Evolutionary conservation across 768 basidiomycete genomes (phyloP).

Genomic region (Leccinum uliginosum): DNA sequence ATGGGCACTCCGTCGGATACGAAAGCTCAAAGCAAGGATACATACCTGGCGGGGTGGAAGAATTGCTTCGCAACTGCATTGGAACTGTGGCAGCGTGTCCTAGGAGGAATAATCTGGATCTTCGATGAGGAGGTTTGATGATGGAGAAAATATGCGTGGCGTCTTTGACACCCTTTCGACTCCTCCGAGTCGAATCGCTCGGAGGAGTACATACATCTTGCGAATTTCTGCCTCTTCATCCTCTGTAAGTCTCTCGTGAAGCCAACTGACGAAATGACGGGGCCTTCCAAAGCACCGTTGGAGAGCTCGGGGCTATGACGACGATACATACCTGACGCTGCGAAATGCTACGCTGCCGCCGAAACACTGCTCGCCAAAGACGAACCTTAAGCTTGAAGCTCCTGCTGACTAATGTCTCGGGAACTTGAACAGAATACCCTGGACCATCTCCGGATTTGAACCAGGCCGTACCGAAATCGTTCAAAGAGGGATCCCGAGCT

Average conservation of each 20-base stretch:
- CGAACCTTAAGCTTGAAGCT: too few species aligned
- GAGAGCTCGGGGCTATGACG: too few species aligned
- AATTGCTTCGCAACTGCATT: constrained; percentile 20
- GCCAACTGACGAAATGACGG: constrained; percentile 57
- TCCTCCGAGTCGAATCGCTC: constrained; percentile 5
- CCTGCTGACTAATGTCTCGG: too few species aligned
- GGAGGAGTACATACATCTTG: constrained; percentile 29
- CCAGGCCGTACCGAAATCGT: constrained; percentile 56
- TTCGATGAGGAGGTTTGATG: constrained; percentile 46
- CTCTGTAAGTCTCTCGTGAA: constrained; percentile 39
- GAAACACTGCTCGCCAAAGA: too few species aligned
- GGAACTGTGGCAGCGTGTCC: constrained; percentile 27
- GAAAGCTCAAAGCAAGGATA: constrained; percentile 45
- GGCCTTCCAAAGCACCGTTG: constrained; percentile 40
- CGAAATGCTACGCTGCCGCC: too few species aligned
- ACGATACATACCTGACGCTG: too few species aligned
- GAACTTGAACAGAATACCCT: too few species aligned
- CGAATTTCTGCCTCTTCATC: constrained; percentile 49
- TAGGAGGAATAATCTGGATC: constrained; percentile 60
- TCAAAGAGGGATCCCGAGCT: constrained; percentile 45
- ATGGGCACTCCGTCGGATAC: constrained; percentile 55
- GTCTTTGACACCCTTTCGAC: constrained; percentile 28
- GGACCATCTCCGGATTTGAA: too few species aligned
- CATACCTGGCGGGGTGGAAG: constrained; percentile 40
- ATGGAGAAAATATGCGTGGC: constrained; percentile 61